Percentiles rank a stretch among this genome's conserved stretches.
Evolutionary conservation across 257 asterid species (phyloP).

Genomic region (Solanum etuberosum): DNA sequence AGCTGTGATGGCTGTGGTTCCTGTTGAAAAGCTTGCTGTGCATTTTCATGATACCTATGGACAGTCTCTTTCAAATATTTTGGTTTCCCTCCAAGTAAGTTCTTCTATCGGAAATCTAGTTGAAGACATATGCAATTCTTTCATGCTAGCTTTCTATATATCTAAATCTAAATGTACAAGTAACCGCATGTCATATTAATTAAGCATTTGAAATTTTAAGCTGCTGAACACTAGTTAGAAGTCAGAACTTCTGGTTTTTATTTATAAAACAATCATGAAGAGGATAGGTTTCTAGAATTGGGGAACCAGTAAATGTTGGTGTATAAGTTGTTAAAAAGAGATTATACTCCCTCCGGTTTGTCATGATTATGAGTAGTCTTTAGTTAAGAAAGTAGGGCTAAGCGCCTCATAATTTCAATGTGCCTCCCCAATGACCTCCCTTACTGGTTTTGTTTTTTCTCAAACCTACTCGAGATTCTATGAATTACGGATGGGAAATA

Average conservation of each 20-base stretch:
- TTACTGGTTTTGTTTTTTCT: neutral
- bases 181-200: neutral
- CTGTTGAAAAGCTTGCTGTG: slow-evolving; percentile 77
- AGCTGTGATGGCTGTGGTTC: slow-evolving; percentile 86
- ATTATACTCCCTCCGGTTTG: neutral
- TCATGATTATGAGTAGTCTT: neutral
- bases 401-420: neutral
- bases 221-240: neutral
- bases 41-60: slow-evolving; percentile 95
- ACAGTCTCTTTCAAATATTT: slow-evolving; percentile 83
- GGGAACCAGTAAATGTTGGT: neutral
- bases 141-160: neutral
- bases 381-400: neutral
- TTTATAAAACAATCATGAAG: neutral
- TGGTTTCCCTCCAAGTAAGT: slow-evolving; percentile 84
- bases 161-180: neutral
- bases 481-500: neutral
- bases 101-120: neutral
- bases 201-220: neutral
- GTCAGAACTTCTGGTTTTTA: neutral
- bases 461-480: neutral
- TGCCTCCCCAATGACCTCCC: neutral
- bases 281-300: neutral
- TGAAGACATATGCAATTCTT: neutral
- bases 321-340: neutral